Evolutionary conservation across 2,329 filamentous ascomycete genomes (phyloP), one percentile per base, ranked within the genome.

Genomic region (Beauveria pseudobassiana): DNA sequence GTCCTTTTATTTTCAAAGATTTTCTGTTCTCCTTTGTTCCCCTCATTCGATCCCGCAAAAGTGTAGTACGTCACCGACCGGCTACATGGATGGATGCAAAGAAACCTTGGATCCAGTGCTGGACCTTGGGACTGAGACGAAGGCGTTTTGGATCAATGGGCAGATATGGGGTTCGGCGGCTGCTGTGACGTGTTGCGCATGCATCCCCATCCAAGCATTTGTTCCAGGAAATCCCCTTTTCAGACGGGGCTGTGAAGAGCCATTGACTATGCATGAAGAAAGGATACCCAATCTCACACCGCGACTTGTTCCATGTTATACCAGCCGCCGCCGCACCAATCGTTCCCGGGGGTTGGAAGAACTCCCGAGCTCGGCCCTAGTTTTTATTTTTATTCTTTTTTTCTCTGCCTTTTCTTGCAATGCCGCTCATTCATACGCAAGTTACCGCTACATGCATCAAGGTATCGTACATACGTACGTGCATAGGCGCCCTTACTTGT

Each of bases 51-150:
- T 50, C 8, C 48, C 26, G 16, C 16, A 38, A 30, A 51, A 51
- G 38, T 59, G 48, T 51, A 59, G 24, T 51, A 59, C 56, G 56
- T 59, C 56, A 59, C 56, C 34, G 46, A n/a, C 24, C 7, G 12
- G 18, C 18, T 43, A 16, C 28, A 43, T 55, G 52, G 40, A 22
- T 56, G 53, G 18, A 38, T 38, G 34, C 34, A 38, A 38, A 14
- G 14, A 38, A 38, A 38, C 34, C 12, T 38, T 38, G 34, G 34
- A 38, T 24, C 22, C 22, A 24, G 22, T 10, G 6, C 38, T n/a
- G 26, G 42, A 48, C 7, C 43, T 49, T 26, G 38, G 52, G 10
- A 43, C 20, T 26, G 45, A 43, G 22, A 42, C n/a, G 42, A 58
- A 18, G 54, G 20, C 20, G 42, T 9, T 52, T 24, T 49, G 18